Evolutionary conservation across 768 basidiomycete species (phyloP).

Genomic region (Auricularia sp.): DNA sequence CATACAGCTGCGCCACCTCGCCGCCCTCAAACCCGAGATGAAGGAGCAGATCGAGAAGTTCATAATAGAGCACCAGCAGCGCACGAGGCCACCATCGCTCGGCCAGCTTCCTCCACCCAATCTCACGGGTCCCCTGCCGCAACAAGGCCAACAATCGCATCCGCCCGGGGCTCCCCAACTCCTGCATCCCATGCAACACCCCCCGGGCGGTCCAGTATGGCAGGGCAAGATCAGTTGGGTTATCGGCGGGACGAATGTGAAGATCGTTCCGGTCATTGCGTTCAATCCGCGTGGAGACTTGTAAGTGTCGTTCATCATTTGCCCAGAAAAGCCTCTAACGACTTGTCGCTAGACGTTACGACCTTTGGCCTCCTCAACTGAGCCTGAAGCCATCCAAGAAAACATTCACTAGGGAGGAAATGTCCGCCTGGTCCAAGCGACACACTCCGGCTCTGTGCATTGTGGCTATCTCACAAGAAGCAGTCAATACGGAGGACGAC

Average conservation of each 20-base stretch:
- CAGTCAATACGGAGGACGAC: constrained; percentile 27
- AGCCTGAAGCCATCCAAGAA: constrained; percentile 4
- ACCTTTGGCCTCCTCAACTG: constrained; percentile 9
- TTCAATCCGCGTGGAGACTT: background rate
- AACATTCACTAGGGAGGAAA: constrained; percentile 1
- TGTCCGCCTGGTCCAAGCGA: constrained; percentile 7
- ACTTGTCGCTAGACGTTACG: constrained; percentile 3
- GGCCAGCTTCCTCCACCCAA: background rate
- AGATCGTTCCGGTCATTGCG: background rate
- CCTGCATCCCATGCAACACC: background rate
- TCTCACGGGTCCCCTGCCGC: background rate
- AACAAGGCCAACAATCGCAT: too few species aligned
- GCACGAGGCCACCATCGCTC: background rate
- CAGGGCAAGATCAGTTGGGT: background rate
- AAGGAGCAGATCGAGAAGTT: background rate
- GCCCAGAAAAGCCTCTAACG: background rate
- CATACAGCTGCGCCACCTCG: background rate
- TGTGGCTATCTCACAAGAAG: background rate
- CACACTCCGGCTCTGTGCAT: constrained; percentile 6
- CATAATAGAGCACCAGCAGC: background rate
- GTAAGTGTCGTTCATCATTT: background rate
- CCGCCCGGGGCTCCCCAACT: too few species aligned
- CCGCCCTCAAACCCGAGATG: background rate
- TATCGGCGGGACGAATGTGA: background rate
- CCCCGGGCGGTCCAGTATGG: background rate